Percentiles rank a stretch among this genome's conserved stretches.
These are phyloP conservation scores for Entrophospora sp. DNA, from an alignment of 192 early-diverging fungal genomes.

Conservation along the genomic window DNA sequence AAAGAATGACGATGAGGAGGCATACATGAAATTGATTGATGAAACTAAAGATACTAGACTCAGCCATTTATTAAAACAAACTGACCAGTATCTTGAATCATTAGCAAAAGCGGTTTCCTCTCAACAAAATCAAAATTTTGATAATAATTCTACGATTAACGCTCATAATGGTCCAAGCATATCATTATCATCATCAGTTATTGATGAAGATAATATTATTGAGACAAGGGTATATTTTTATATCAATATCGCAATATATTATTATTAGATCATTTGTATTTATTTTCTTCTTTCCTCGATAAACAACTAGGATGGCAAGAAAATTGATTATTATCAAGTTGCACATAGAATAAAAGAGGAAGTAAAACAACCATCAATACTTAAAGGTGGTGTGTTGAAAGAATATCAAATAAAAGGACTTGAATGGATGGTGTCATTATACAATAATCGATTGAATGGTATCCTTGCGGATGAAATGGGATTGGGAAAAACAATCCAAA, in stretches of 20 bases:
- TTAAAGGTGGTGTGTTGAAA: constrained; percentile 87
- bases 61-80: constrained; percentile 82
- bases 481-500: constrained; percentile 95
- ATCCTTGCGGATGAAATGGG: constrained; percentile 93
- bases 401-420: constrained; percentile 99
- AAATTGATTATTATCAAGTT: constrained; percentile 73
- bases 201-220: constrained; percentile 39
- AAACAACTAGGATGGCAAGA: constrained; percentile 31
- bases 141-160: constrained; percentile 25
- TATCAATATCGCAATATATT: constrained; percentile 17
- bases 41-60: constrained; percentile 95
- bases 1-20: constrained; percentile 96
- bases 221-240: constrained; percentile 29
- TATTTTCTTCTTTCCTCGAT: neutral
- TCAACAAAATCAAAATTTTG: constrained; percentile 57
- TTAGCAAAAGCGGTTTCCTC: constrained; percentile 75
- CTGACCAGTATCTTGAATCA: constrained; percentile 70
- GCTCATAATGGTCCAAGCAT: constrained; percentile 43
- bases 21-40: constrained; percentile 89
- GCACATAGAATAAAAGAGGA: constrained; percentile 81
- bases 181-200: too few species aligned
- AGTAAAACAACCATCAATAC: constrained; percentile 67
- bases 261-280: neutral
- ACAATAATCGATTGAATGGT: constrained; percentile 96
- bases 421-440: constrained; percentile 98